A percentile compares a stretch with the other conserved stretches of the same genome.
Conservation (phyloP, 306 rosid genomes). For the Betula pendula region DNA sequence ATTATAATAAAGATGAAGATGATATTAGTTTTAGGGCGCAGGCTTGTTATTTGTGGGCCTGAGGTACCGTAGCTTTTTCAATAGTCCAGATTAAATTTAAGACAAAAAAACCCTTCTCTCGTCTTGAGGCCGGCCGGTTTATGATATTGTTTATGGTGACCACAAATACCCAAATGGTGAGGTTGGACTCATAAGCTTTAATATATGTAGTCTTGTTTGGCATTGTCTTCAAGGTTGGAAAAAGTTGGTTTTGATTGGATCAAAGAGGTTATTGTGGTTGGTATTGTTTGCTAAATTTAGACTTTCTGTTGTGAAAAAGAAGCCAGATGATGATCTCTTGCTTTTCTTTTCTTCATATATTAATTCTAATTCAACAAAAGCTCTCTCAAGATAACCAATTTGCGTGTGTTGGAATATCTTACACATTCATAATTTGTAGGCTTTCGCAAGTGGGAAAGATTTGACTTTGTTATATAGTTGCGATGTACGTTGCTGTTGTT, state of each 20-base stretch:
- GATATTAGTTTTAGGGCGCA: constrained; percentile 13
- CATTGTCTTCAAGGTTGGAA: neutral
- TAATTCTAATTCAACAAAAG: constrained; percentile 1
- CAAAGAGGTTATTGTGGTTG: constrained; percentile 1
- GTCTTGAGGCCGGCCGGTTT: too few species aligned
- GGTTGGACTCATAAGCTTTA: neutral
- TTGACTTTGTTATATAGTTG: constrained; percentile 23
- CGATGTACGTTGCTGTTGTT: constrained; percentile 20
- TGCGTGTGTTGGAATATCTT: constrained; percentile 25
- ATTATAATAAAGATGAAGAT: constrained; percentile 37
- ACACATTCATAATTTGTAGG: constrained; percentile 25
- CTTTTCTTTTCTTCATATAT: neutral
- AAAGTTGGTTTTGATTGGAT: constrained; percentile 5
- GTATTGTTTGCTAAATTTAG: constrained; percentile 26
- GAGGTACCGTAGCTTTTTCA: too few species aligned
- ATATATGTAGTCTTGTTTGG: neutral
- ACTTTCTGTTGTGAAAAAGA: constrained; percentile 31
- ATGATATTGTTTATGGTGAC: neutral
- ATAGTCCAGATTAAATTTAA: too few species aligned
- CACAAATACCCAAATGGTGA: neutral
- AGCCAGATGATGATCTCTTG: constrained; percentile 16
- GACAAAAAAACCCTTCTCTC: too few species aligned
- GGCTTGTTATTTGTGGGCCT: neutral
- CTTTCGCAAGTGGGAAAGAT: constrained; percentile 26
- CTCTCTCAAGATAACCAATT: constrained; percentile 17